Evolutionary conservation across 768 basidiomycete genomes (phyloP).

Genomic region (Lentinula boryana): DNA sequence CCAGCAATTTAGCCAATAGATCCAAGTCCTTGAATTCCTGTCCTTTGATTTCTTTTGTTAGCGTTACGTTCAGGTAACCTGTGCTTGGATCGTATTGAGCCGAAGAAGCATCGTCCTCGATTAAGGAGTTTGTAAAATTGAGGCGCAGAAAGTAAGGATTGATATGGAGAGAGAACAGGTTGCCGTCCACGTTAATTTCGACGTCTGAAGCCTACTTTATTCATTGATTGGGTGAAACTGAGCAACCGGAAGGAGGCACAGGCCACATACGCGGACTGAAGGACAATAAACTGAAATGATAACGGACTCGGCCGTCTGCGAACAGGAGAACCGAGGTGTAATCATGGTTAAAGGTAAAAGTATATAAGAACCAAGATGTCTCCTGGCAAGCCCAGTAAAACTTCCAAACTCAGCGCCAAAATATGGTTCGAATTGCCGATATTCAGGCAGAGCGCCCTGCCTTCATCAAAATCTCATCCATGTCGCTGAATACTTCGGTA

Average conservation of each 20-base stretch:
- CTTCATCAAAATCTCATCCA: background rate
- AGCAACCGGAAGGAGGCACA: slow-evolving; percentile 1
- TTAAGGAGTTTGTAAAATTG: slow-evolving; percentile 59
- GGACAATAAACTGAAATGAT: slow-evolving; percentile 63
- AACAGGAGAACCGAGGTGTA: slow-evolving; percentile 70
- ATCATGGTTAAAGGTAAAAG: slow-evolving; percentile 44
- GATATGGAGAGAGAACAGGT: slow-evolving; percentile 66
- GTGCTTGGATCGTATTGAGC: slow-evolving; percentile 72
- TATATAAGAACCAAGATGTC: background rate
- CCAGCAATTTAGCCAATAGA: slow-evolving; percentile 69
- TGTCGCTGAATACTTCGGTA: slow-evolving; percentile 47
- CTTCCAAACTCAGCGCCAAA: background rate
- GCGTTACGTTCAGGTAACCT: slow-evolving; percentile 70
- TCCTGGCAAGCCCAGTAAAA: background rate
- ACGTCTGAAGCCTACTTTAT: slow-evolving; percentile 70
- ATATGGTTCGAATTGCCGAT: background rate
- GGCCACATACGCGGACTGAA: slow-evolving; percentile 53
- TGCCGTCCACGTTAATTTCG: slow-evolving; percentile 71
- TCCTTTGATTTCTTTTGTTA: slow-evolving; percentile 63
- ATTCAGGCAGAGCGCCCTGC: background rate
- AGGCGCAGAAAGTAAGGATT: slow-evolving; percentile 83
- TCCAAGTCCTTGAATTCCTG: slow-evolving; percentile 75
- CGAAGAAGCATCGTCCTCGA: slow-evolving; percentile 65
- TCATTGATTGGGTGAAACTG: background rate
- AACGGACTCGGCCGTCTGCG: slow-evolving; percentile 52